A percentile compares a stretch with the other conserved stretches of the same genome.
Evolutionary conservation across 1,284 basidiomycete species (phyloP).

Genomic region (Sanghuangporus weigelae): DNA sequence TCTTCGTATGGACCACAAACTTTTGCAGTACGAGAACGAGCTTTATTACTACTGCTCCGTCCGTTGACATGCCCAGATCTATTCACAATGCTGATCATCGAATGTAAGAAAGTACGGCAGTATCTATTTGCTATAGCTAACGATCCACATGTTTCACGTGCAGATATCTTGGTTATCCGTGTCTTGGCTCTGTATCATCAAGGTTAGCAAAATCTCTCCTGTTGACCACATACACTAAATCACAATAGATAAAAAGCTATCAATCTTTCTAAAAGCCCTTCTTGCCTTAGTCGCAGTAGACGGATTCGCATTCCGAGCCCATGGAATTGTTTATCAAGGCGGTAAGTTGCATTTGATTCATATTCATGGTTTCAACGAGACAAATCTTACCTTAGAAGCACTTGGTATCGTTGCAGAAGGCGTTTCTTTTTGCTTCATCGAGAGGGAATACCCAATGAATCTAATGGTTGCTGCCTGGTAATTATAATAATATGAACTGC

Average conservation of each 20-base stretch:
- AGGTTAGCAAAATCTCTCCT: background rate
- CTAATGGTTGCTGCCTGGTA: background rate
- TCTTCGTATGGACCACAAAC: background rate
- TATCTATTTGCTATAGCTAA: background rate
- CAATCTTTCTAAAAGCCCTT: background rate
- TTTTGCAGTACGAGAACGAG: background rate
- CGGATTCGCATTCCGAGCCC: too few species aligned
- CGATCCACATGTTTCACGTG: too few species aligned
- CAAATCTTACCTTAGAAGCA: too few species aligned
- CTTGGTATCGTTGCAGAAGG: too few species aligned
- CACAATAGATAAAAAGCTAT: background rate
- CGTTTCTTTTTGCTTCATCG: background rate
- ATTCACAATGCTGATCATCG: background rate
- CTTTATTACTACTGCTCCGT: background rate
- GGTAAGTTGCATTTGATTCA: too few species aligned
- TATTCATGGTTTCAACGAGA: too few species aligned
- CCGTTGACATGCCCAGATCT: background rate
- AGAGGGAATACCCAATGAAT: background rate
- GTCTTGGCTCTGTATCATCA: slow-evolving; percentile 8
- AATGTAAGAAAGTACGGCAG: background rate
- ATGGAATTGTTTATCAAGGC: too few species aligned
- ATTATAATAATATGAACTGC: background rate
- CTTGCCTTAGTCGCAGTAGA: background rate
- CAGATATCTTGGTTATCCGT: slow-evolving; percentile 7
- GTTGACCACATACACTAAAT: background rate